Base-by-base conservation (phyloP, 148 eudicot genomes). In the Pharnaceum exiguum region DNA sequence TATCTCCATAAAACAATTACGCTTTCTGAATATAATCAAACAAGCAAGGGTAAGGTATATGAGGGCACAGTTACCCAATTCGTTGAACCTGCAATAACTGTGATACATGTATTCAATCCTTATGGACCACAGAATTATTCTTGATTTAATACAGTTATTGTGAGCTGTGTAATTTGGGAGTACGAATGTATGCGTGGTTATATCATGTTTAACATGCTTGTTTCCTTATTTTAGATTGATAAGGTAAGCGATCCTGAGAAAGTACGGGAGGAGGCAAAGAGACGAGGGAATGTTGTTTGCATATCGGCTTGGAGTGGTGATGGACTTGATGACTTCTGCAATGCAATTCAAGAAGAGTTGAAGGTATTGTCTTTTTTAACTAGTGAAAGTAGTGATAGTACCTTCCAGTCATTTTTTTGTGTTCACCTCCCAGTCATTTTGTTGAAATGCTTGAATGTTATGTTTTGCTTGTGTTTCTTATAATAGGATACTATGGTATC, bases 401-500 rank as follows among this genome's bases (percentile, higher is more conserved):
- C n/a, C n/a, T n/a, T n/a, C n/a, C n/a, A n/a, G n/a, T n/a, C n/a
- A 24, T 23, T 1, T 23, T 1, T 44, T 27, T 38, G 18, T 22
- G 2, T 10, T 4, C 3, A 17, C 13, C n/a, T 29, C 12, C 29
- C 13, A 38, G 10, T 11, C 1, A 17, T 24, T 59, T 46, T 38
- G 28, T 33, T 43, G 39, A 24, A 52, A 35, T 55, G 56, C 55
- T 37, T 23, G 12, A 7, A 42, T 11, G 18, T 5, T 5, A 10
- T 55, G 15, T 51, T 33, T 42, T 63, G 30, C 3, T 59, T n/a
- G n/a, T n/a, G n/a, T n/a, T n/a, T n/a, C n/a, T n/a, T n/a, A 35
- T 40, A 9, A 35, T 59, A 93, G 99, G 96, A 93, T 72, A 72
- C 84, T 19, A 93, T 93, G 99, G 96, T 93, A 33, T 89, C 95